phyloP scores from a whole-genome alignment of 2,329 filamentous ascomycete genomes.

The Tolypocladium capitatum region DNA sequence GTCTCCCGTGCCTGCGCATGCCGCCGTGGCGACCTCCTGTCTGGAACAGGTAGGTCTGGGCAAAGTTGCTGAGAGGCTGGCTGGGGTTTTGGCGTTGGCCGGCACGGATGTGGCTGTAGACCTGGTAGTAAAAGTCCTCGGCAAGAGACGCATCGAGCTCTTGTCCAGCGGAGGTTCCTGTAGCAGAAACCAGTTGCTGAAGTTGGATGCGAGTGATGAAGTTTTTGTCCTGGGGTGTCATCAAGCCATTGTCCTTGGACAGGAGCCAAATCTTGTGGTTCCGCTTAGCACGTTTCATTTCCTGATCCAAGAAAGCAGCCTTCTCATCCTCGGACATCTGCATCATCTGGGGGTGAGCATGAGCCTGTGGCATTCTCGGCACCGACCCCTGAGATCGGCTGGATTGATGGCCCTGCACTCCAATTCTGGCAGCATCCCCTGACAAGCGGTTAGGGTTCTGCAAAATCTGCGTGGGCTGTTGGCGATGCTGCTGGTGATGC shows the following conservation, averaged over 20 bases:
- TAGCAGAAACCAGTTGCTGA: slow-evolving; percentile 87
- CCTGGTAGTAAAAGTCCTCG: slow-evolving; percentile 98
- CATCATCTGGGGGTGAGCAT: slow-evolving; percentile 35
- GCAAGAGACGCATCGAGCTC: slow-evolving; percentile 67
- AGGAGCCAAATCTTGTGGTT: slow-evolving; percentile 96
- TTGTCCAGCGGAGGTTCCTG: slow-evolving; percentile 70
- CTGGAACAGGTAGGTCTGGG: slow-evolving; percentile 94
- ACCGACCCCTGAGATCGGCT: slow-evolving; percentile 39
- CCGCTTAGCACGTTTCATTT: slow-evolving; percentile 87
- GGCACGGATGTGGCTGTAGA: slow-evolving; percentile 86
- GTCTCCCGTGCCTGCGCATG: slow-evolving; percentile 61
- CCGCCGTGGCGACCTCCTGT: slow-evolving; percentile 73
- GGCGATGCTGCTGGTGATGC: slow-evolving; percentile 20
- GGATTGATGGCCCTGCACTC: slow-evolving; percentile 22
- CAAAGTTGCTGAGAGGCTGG: slow-evolving; percentile 89
- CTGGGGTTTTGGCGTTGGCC: slow-evolving; percentile 81
- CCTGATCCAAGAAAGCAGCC: slow-evolving; percentile 70
- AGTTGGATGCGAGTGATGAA: slow-evolving; percentile 97
- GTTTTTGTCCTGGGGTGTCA: slow-evolving; percentile 99
- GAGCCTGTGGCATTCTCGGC: slow-evolving; percentile 17
- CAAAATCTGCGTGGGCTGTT: slow-evolving; percentile 57
- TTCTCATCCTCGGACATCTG: slow-evolving; percentile 76
- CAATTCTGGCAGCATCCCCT: slow-evolving; percentile 28
- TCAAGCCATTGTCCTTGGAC: slow-evolving; percentile 88
- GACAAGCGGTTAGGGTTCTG: slow-evolving; percentile 63